Base-by-base conservation (phyloP, 2,329 filamentous ascomycete genomes). In the Xylariaceae sp. region DNA sequence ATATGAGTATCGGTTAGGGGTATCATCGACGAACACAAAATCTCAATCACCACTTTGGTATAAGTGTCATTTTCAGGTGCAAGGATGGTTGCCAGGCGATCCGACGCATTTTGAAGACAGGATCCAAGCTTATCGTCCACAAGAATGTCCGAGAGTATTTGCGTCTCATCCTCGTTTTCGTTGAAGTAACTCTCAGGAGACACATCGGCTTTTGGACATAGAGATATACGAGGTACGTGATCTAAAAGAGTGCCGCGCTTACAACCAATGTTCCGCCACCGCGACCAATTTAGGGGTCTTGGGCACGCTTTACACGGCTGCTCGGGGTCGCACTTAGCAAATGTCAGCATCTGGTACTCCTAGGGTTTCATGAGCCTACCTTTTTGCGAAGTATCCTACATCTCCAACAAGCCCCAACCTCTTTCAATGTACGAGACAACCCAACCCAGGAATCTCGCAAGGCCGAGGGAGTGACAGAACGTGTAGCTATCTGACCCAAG, bases 341-440 rank as follows among this genome's bases (percentile, higher is more conserved):
- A 3, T 9, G 49, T 63, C 45, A 63, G 59, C 23, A 57, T 19
- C 10, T 10, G 12, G 40, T 9, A 12, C n/a, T 18, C 18, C 37
- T 5, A 10, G 45, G 6, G 23, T 37, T 44, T 21, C 3, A 20
- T 9, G 12, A 2, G 4, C 20, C 23, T 59, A 63, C 61, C 61
- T 54, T 61, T 45, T 63, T 63, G 20, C 61, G 59, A 46, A 63
- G 61, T 40, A 63, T 59, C 26, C 56, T 61, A 10, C 61, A 63
- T 40, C 61, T 59, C 61, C 61, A 63, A 44, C 61, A 63, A 23
- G 61, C 59, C 1, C 61, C 61, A 20, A 63, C 52, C n/a, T 59
- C 52, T 40, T 63, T 63, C 21, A 61, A 42, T 3, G 59, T 61
- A 3, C 54, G 61, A 29, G 61, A 57, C 20, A 61, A 51, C 7